Evolutionary conservation across 2,329 filamentous ascomycete species (phyloP).

Genomic region (Amauroascus verrucosus): DNA sequence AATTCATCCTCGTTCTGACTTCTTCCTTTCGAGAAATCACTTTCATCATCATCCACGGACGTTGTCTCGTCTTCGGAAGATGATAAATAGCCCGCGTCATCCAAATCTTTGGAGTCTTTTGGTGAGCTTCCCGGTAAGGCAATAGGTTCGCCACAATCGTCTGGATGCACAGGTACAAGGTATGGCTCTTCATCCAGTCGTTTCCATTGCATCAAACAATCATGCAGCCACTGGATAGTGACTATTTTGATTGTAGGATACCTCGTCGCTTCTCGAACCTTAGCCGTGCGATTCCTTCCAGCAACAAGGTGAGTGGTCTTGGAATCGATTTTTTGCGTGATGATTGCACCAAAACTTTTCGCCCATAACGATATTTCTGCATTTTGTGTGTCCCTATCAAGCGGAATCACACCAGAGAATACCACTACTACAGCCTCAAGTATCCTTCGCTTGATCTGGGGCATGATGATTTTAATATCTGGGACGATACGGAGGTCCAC

Average conservation of each 20-base stretch:
- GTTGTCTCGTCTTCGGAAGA: conserved; percentile 20
- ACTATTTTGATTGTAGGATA: conserved; percentile 81
- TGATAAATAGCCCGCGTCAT: conserved; percentile 13
- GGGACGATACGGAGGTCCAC: conserved; percentile 57
- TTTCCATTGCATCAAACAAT: conserved; percentile 75
- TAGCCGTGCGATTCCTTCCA: conserved; percentile 64
- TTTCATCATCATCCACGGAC: conserved; percentile 23
- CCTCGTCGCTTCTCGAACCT: conserved; percentile 75
- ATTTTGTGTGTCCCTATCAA: conserved; percentile 65
- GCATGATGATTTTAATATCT: conserved; percentile 77
- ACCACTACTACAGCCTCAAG: conserved; percentile 69
- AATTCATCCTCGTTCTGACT: conserved; percentile 30
- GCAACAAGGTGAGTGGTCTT: conserved; percentile 44
- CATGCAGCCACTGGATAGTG: conserved; percentile 76
- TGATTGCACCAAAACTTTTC: conserved; percentile 66
- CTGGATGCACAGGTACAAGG: conserved; percentile 62
- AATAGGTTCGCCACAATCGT: conserved; percentile 46
- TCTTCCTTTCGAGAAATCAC: conserved; percentile 29
- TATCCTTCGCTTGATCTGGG: conserved; percentile 64
- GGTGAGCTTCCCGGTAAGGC: conserved; percentile 22
- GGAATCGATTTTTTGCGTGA: conserved; percentile 38
- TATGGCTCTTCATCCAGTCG: conserved; percentile 70
- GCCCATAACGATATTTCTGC: conserved; percentile 85
- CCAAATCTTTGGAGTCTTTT: conserved; percentile 15
- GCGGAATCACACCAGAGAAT: conserved; percentile 79